A percentile compares a stretch with the other conserved stretches of the same genome.
Conservation (phyloP, 768 basidiomycete genomes). For the Lactarius tabidus region DNA sequence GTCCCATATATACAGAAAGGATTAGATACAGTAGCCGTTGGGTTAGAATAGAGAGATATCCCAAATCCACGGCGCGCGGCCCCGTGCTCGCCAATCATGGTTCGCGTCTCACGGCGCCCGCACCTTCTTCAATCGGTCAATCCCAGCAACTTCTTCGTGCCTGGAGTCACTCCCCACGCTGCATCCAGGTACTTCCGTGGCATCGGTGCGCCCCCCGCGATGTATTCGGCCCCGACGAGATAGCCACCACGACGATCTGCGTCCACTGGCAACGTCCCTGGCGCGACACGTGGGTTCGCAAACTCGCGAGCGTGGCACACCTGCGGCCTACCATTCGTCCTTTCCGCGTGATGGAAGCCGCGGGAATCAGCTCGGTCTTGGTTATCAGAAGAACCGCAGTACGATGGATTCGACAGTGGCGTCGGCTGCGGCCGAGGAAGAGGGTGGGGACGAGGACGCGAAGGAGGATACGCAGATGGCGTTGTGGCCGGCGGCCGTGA, state of each 20-base stretch:
- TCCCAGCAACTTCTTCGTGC: not conserved
- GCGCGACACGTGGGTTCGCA: not conserved
- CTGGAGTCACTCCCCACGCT: not conserved
- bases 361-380: not conserved
- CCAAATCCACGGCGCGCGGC: not conserved
- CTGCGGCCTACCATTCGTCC: not conserved
- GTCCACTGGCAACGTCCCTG: not conserved
- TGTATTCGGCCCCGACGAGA: not conserved
- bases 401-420: not conserved
- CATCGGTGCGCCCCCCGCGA: not conserved
- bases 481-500: not conserved
- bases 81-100: no score
- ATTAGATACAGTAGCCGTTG: not conserved
- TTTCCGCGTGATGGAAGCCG: not conserved
- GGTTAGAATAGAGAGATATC: not conserved
- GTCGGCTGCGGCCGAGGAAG: not conserved
- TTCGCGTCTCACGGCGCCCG: not conserved
- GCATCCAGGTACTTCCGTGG: slow-evolving; percentile 2
- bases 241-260: not conserved
- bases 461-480: not conserved
- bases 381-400: not conserved
- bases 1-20: not conserved
- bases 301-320: not conserved
- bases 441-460: not conserved
- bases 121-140: not conserved